Evolutionary conservation across 176 grass and related monocot genomes (phyloP).

Genomic region (Oryza punctata): DNA sequence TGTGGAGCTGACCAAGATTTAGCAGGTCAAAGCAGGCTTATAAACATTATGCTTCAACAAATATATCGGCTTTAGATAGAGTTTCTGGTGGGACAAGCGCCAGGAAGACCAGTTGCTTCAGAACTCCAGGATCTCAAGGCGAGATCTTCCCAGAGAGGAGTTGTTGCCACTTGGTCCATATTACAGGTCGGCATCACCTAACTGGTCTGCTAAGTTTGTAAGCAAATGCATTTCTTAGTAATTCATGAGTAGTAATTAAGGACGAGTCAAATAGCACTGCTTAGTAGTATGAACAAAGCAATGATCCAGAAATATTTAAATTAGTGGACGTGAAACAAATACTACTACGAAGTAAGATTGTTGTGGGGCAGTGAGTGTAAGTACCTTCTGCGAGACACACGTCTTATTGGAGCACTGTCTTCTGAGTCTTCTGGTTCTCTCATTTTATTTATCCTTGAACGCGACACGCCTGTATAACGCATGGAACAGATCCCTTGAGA

Average conservation of each 20-base stretch:
- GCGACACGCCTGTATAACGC: constrained; percentile 38
- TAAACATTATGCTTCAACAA: not conserved
- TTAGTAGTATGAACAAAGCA: not conserved
- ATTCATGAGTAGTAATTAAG: not conserved
- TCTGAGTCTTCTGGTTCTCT: constrained; percentile 43
- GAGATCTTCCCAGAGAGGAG: constrained; percentile 15
- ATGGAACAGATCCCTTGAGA: constrained; percentile 20
- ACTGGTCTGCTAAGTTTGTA: constrained; percentile 35
- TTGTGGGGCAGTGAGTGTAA: not conserved
- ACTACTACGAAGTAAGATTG: not conserved
- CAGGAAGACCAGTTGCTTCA: not conserved
- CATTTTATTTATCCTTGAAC: constrained; percentile 44
- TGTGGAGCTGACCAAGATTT: not conserved
- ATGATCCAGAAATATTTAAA: not conserved
- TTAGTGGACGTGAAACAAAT: not conserved
- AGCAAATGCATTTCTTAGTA: not conserved
- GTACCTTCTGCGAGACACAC: constrained; percentile 56
- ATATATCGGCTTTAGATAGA: not conserved
- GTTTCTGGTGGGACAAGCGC: not conserved
- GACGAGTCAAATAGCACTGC: not conserved
- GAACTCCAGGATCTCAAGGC: constrained; percentile 35
- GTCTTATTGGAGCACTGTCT: constrained; percentile 46
- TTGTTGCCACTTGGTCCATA: constrained; percentile 10
- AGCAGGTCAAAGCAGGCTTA: not conserved
- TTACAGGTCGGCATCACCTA: not conserved